phyloP scores from a whole-genome alignment of 2,329 filamentous ascomycete genomes.

The Cytospora paraplurivora region DNA sequence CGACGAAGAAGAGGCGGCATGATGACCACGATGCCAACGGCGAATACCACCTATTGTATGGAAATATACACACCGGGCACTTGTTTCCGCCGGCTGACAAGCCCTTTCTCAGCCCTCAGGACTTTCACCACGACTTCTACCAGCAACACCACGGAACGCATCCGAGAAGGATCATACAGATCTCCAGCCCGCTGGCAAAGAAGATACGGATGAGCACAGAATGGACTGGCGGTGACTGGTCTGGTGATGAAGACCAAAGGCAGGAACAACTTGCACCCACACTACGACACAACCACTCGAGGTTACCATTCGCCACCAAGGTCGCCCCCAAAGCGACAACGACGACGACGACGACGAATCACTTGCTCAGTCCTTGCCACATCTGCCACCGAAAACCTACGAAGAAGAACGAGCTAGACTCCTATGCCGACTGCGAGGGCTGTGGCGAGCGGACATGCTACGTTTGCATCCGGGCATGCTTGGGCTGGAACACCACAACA shows the following conservation, averaged over 20 bases:
- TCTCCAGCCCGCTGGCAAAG: conserved; percentile 26
- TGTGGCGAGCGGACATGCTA: conserved; percentile 67
- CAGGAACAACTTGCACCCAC: conserved; percentile 6
- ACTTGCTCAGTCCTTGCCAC: conserved; percentile 59
- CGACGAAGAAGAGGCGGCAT: conserved; percentile 24
- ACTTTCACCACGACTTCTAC: conserved; percentile 22
- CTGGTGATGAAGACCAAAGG: conserved; percentile 5
- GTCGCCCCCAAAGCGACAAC: conserved; percentile 25
- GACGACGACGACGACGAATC: conserved; percentile 27
- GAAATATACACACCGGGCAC: background rate
- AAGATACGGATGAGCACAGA: conserved; percentile 25
- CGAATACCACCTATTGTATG: conserved; percentile 28
- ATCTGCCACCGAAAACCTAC: conserved; percentile 68
- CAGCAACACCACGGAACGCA: conserved; percentile 20
- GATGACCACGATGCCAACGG: conserved; percentile 22
- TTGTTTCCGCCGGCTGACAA: conserved; percentile 24
- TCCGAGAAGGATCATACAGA: conserved; percentile 23
- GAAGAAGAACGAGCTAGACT: conserved; percentile 66
- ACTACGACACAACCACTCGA: conserved; percentile 21
- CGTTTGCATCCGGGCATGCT: conserved; percentile 67
- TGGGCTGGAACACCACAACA: conserved; percentile 46
- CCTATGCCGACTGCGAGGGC: conserved; percentile 64
- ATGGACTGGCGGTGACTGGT: background rate
- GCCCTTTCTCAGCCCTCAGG: conserved; percentile 21
- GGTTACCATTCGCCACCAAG: conserved; percentile 24